Conservation (phyloP, 306 rosid species). For the Quercus wislizeni region DNA sequence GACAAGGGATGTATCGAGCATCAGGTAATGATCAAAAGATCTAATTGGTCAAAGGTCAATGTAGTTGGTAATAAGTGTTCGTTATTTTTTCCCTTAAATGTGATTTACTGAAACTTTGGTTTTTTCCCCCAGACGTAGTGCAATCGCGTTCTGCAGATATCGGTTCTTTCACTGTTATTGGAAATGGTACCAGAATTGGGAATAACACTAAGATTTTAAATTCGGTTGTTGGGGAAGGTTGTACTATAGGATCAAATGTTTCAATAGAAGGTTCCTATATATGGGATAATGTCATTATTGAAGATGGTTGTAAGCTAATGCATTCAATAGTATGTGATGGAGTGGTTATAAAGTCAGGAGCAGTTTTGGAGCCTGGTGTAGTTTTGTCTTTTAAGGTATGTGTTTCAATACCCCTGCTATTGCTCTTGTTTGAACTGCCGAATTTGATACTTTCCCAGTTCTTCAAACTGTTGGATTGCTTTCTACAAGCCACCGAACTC, state of each 20-base stretch:
- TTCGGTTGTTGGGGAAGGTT: slow-evolving; percentile 85
- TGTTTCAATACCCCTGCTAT: slow-evolving; percentile 2
- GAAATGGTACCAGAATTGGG: slow-evolving; percentile 83
- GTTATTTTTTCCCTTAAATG: not conserved
- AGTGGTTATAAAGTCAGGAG: slow-evolving; percentile 70
- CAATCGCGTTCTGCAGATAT: slow-evolving; percentile 81
- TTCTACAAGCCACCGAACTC: not conserved
- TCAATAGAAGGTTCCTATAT: slow-evolving; percentile 81
- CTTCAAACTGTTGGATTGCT: slow-evolving; percentile 13
- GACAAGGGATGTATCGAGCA: slow-evolving; percentile 92
- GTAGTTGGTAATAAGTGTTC: not conserved
- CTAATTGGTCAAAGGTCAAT: not conserved
- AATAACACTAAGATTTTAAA: slow-evolving; percentile 54
- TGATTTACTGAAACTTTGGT: slow-evolving; percentile 23
- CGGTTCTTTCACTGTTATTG: slow-evolving; percentile 84
- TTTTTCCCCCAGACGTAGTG: slow-evolving; percentile 51
- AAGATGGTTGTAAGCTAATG: slow-evolving; percentile 85
- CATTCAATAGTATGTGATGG: slow-evolving; percentile 93
- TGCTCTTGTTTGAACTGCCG: slow-evolving; percentile 6
- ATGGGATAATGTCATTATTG: slow-evolving; percentile 80
- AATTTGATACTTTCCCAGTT: slow-evolving; percentile 11
- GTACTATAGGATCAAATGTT: slow-evolving; percentile 82
- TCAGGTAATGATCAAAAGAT: slow-evolving; percentile 51
- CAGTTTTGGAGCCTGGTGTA: slow-evolving; percentile 83
- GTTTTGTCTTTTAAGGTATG: slow-evolving; percentile 88